Percentiles rank a stretch among this genome's conserved stretches.
Conservation (phyloP, 1,139 yeast species). For the Ogataea hybrid region DNA sequence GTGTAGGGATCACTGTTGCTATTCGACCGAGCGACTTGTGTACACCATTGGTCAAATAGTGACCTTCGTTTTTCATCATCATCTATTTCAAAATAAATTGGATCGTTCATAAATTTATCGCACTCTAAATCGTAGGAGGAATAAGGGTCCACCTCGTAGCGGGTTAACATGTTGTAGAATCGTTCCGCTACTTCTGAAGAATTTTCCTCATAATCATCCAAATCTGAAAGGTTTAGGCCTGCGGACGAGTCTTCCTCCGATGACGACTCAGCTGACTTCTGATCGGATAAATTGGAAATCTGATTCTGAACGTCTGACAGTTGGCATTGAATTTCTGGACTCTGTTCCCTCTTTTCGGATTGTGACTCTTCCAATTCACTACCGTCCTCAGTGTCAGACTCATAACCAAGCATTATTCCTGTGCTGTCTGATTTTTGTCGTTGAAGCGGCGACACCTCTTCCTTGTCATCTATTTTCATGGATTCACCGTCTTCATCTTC, state of each 20-base stretch:
- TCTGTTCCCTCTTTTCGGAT: slow-evolving; percentile 6
- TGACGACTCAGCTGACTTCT: too few relatives aligned
- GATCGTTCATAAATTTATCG: slow-evolving; percentile 38
- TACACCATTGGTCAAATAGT: slow-evolving; percentile 43
- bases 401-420: slow-evolving; percentile 14
- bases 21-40: slow-evolving; percentile 12
- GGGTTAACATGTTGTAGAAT: slow-evolving; percentile 12
- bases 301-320: too few relatives aligned
- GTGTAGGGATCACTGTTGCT: slow-evolving; percentile 7
- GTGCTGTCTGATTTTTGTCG: neutral
- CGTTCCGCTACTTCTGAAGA: slow-evolving; percentile 3
- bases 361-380: slow-evolving; percentile 5
- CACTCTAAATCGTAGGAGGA: slow-evolving; percentile 48
- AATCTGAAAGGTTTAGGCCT: slow-evolving; percentile 21
- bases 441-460: slow-evolving; percentile 4
- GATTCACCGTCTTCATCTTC: slow-evolving; percentile 6
- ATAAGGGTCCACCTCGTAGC: slow-evolving; percentile 37
- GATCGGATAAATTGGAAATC: too few relatives aligned
- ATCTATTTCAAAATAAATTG: slow-evolving; percentile 38
- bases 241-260: slow-evolving; percentile 4
- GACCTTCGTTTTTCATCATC: slow-evolving; percentile 35
- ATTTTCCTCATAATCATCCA: slow-evolving; percentile 11
- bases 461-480: slow-evolving; percentile 6
- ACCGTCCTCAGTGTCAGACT: slow-evolving; percentile 12
- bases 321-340: neutral